phyloP scores from a whole-genome alignment of 2,329 filamentous ascomycete genomes.

The Tolypocladium sp. region DNA sequence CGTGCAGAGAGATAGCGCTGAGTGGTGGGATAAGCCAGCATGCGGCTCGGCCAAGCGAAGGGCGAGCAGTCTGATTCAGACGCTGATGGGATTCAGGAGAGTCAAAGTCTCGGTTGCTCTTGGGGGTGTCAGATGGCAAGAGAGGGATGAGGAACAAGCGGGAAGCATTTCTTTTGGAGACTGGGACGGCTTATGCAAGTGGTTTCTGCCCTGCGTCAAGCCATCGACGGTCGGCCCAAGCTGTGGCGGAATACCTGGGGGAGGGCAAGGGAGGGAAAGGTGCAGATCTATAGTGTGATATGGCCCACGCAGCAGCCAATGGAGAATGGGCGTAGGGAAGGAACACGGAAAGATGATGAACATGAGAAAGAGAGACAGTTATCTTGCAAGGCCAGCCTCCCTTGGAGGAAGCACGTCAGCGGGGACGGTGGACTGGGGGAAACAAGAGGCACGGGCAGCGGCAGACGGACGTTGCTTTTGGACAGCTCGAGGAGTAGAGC shows the following conservation, averaged over 20 bases:
- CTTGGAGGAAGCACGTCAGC: conserved; percentile 6
- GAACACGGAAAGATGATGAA: neutral
- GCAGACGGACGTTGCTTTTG: conserved; percentile 3
- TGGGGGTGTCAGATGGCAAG: conserved; percentile 11
- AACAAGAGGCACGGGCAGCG: conserved; percentile 2
- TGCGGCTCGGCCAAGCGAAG: conserved; percentile 5
- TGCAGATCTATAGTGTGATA: neutral
- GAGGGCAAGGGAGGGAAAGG: conserved; percentile 4
- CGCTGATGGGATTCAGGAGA: conserved; percentile 15
- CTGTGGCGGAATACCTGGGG: neutral
- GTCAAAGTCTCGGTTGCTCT: conserved; percentile 18
- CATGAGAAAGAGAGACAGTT: conserved; percentile 1
- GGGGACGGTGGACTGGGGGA: neutral
- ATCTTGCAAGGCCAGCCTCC: conserved; percentile 5
- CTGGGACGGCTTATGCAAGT: conserved; percentile 21
- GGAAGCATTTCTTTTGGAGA: conserved; percentile 24
- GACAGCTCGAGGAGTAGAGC: neutral
- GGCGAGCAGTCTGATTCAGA: conserved; percentile 12
- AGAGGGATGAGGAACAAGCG: conserved; percentile 16
- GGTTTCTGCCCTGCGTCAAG: conserved; percentile 19
- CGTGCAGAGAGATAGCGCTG: conserved; percentile 8
- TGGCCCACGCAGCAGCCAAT: conserved; percentile 1
- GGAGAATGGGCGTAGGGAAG: neutral
- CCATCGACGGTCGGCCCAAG: conserved; percentile 5
- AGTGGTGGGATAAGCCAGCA: conserved; percentile 5